Base-by-base conservation (phyloP, 2,329 filamentous ascomycete species). In the Penicillium sclerotigenum region DNA sequence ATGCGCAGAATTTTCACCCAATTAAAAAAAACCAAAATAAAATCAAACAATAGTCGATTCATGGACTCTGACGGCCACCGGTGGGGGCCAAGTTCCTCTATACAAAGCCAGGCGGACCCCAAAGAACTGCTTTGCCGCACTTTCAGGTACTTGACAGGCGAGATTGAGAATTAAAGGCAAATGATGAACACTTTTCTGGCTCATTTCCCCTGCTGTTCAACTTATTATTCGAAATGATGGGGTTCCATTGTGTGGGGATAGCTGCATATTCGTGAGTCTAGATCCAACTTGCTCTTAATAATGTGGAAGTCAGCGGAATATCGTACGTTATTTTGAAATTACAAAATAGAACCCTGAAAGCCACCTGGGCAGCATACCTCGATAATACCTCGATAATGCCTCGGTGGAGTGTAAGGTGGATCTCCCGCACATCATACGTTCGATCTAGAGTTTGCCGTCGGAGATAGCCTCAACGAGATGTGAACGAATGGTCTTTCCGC, bases 11-110 rank as follows among this genome's bases (percentile, higher is more conserved):
- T 34, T 48, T 37, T 48, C 46, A 38, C 6, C 33, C 22, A 46
- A 22, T 31, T 4, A 42, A n/a, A 42, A 31, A 7, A 3, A 33
- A 41, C 18, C 24, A 42, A n/a, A 50, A 24, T 16, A 3, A 41
- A 24, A 41, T 31, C 24, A 37, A 31, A n/a, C 6, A 26, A 34
- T 11, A 8, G 13, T 5, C 6, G 45, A 48, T 48, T 31, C 37
- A 49, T 48, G n/a, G 31, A 49, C 24, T 22, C 11, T 13, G 14
- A 7, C 20, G 26, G 34, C 18, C 40, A 36, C 24, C 11, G 18
- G 52, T 50, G 52, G 52, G 24, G 24, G 33, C n/a, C n/a, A 6
- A 34, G 42, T 48, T 42, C 46, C 50, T 54, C 46, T 45, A 50
- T 37, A 43, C 18, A 43, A 41, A 11, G 18, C 48, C 24, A 18